These are phyloP conservation scores for Begonia fuchsioides DNA, from an alignment of 306 rosid species.

Conservation along the genomic window DNA sequence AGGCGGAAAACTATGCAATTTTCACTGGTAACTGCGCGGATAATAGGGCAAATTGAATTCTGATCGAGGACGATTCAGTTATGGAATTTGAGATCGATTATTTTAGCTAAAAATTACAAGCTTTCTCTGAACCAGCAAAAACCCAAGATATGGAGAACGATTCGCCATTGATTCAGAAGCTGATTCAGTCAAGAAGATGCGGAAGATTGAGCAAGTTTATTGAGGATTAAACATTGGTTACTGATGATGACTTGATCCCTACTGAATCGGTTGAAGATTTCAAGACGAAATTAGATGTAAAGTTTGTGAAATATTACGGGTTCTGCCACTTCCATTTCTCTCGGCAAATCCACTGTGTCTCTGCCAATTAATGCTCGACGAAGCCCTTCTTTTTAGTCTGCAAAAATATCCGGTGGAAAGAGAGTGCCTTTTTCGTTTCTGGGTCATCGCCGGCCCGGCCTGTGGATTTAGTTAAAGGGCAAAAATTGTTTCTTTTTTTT, in stretches of 20 bases:
- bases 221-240: background rate
- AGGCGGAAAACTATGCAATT: too few species aligned
- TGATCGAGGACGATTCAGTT: too few species aligned
- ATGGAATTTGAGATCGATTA: too few species aligned
- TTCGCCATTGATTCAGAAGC: too few species aligned
- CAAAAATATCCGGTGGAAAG: conserved; percentile 3
- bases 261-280: conserved; percentile 12
- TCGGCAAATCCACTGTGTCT: conserved; percentile 5
- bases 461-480: conserved; percentile 8
- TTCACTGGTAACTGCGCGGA: too few species aligned
- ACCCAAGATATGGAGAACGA: too few species aligned
- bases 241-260: conserved; percentile 10
- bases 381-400: conserved; percentile 3
- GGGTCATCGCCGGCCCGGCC: background rate
- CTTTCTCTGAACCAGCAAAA: too few species aligned
- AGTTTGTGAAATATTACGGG: conserved; percentile 20
- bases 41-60: too few species aligned
- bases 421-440: conserved; percentile 10
- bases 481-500: background rate
- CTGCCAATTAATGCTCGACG: conserved; percentile 13
- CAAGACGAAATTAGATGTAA: conserved; percentile 28
- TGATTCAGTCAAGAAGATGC: too few species aligned
- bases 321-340: conserved; percentile 21
- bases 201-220: too few species aligned
- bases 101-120: too few species aligned